A percentile compares a stretch with the other conserved stretches of the same genome.
phyloP scores from a whole-genome alignment of 345 rosid species.

The Luvunga scandens region DNA sequence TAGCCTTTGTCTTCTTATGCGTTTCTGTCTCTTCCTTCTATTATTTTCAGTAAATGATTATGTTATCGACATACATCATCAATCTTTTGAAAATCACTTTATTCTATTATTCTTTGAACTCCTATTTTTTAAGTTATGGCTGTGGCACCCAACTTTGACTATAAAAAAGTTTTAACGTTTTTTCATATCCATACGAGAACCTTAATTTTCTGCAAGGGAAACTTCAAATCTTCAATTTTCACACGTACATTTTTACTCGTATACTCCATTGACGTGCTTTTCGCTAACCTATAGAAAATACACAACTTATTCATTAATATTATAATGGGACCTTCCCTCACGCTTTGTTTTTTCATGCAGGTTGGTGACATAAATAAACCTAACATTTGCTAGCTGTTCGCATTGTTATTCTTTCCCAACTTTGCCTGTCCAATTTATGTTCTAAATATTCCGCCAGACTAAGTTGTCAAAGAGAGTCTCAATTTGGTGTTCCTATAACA shows the following conservation, averaged over 20 bases:
- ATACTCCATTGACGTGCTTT: neutral
- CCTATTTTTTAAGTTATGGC: neutral
- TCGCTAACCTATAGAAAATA: slow-evolving; percentile 7
- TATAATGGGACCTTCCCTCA: slow-evolving; percentile 12
- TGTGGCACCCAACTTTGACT: slow-evolving; percentile 23
- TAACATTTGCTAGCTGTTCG: slow-evolving; percentile 18
- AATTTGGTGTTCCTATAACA: no score
- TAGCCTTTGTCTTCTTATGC: neutral
- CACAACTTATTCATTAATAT: neutral
- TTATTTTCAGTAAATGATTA: neutral
- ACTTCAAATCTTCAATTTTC: no score
- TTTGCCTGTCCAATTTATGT: no score
- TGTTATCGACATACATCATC: neutral
- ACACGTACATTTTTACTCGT: no score
- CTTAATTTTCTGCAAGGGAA: no score
- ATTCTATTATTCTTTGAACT: neutral
- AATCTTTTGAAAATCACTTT: neutral
- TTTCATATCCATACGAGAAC: neutral
- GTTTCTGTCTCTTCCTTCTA: neutral
- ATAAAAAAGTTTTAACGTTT: neutral
- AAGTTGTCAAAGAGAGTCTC: no score
- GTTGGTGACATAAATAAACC: slow-evolving; percentile 30
- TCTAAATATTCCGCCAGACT: no score
- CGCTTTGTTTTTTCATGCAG: slow-evolving; percentile 11
- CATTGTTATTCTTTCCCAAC: neutral